phyloP scores from a whole-genome alignment of 2,329 filamentous ascomycete genomes.

The Neofusicoccum laricinum region DNA sequence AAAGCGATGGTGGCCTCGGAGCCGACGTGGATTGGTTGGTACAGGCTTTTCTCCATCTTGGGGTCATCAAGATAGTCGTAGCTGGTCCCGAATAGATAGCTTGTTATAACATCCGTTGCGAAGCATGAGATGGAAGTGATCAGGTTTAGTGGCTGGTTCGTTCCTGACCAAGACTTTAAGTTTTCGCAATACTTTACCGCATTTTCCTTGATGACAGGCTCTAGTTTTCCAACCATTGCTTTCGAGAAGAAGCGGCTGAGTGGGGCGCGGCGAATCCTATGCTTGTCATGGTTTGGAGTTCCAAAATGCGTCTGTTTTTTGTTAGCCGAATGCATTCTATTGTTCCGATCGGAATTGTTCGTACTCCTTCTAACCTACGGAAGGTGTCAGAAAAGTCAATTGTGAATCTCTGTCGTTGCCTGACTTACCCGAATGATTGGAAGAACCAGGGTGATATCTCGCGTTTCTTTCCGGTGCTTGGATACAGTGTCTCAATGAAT shows the following conservation, averaged over 20 bases:
- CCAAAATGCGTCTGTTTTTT: background rate
- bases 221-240: conserved; percentile 14
- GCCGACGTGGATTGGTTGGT: conserved; percentile 18
- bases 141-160: conserved; percentile 16
- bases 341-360: background rate
- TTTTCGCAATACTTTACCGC: conserved; percentile 14
- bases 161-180: conserved; percentile 17
- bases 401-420: fast-evolving
- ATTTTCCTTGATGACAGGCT: conserved; percentile 13
- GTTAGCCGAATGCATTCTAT: background rate
- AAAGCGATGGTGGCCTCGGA: conserved; percentile 18
- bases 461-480: conserved; percentile 15
- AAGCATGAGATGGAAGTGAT: conserved; percentile 19
- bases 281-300: conserved; percentile 17
- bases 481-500: conserved; percentile 37
- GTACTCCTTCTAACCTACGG: background rate
- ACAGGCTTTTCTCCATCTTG: conserved; percentile 4
- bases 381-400: background rate
- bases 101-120: conserved; percentile 22
- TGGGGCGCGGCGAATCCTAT: conserved; percentile 22
- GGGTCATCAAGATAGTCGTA: conserved; percentile 20
- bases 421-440: background rate
- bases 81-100: conserved; percentile 21
- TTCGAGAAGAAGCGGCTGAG: conserved; percentile 19
- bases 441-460: conserved; percentile 7